Evolutionary conservation across 2,329 filamentous ascomycete genomes (phyloP).

Genomic region (Chrysoporthe deuterocubensis): DNA sequence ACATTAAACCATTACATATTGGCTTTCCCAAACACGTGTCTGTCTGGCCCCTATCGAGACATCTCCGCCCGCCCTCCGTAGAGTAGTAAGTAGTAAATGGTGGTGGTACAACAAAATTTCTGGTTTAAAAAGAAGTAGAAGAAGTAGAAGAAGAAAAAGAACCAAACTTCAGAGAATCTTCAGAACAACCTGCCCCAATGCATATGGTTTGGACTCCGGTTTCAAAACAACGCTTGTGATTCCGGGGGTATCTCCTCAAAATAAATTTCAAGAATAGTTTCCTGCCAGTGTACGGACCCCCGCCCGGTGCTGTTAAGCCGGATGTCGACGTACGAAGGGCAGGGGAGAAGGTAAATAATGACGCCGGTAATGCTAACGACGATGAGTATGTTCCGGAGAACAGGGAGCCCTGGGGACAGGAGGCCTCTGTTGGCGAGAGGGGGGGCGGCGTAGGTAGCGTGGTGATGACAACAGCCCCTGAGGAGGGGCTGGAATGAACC

Average conservation of each 20-base stretch:
- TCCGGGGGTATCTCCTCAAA: constrained; percentile 28
- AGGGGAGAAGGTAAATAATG: constrained; percentile 6
- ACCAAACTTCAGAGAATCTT: constrained; percentile 9
- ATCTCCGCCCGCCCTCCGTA: neutral
- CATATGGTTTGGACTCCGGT: constrained; percentile 22
- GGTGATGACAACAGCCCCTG: neutral
- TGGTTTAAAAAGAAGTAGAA: neutral
- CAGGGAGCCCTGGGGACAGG: neutral
- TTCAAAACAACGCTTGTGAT: constrained; percentile 21
- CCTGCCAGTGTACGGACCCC: constrained; percentile 14
- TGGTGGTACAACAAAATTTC: constrained; percentile 14
- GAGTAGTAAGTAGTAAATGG: neutral
- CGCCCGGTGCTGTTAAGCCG: constrained; percentile 16
- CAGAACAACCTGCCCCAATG: constrained; percentile 15
- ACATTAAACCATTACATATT: constrained; percentile 5
- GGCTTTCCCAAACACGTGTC: neutral
- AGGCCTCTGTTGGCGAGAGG: neutral
- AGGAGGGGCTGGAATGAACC: neutral
- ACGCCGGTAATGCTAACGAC: constrained; percentile 20
- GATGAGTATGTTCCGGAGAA: neutral
- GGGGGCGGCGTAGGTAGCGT: neutral
- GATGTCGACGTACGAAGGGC: neutral
- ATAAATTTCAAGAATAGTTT: constrained; percentile 13
- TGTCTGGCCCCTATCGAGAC: constrained; percentile 5
- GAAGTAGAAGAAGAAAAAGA: neutral